A percentile compares a stretch with the other conserved stretches of the same genome.
Evolutionary conservation across 140 eudicot species (phyloP).

Genomic region (Stevia rebaudiana): DNA sequence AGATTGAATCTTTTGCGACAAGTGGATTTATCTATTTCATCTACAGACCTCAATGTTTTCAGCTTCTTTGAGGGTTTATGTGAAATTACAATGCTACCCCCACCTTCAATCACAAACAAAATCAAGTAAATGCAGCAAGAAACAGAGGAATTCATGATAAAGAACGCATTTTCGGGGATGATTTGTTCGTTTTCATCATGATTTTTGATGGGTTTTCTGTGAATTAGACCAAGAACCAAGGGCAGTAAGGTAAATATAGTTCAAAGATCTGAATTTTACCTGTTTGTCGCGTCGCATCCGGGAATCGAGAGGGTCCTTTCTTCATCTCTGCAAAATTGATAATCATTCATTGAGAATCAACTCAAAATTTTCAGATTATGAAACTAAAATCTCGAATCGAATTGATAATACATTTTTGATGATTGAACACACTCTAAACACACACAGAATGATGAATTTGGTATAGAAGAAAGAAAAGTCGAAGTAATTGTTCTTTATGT

Average conservation of each 20-base stretch:
- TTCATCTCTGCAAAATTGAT: conserved; percentile 24
- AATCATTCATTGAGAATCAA: neutral
- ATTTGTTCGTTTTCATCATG: neutral
- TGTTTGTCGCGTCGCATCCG: conserved; percentile 30
- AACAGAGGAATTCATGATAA: neutral
- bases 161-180: conserved; percentile 4
- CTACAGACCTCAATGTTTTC: conserved; percentile 21
- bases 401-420: neutral
- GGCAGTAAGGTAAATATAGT: conserved; percentile 9
- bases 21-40: conserved; percentile 16
- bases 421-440: neutral
- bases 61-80: conserved; percentile 25
- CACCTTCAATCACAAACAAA: conserved; percentile 19
- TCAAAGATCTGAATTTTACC: conserved; percentile 15
- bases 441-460: conserved; percentile 6
- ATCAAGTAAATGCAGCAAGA: neutral
- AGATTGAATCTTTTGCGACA: conserved; percentile 21
- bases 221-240: conserved; percentile 16
- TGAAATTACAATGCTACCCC: conserved; percentile 20
- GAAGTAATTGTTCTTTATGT: neutral
- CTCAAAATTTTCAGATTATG: neutral
- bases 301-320: conserved; percentile 29
- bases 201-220: conserved; percentile 3
- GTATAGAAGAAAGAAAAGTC: conserved; percentile 17
- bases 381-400: neutral